A percentile compares a stretch with the other conserved stretches of the same genome.
Evolutionary conservation across 352 stramenopile species (phyloP).

Genomic region (Hyaloperonospora arabidopsidis): DNA sequence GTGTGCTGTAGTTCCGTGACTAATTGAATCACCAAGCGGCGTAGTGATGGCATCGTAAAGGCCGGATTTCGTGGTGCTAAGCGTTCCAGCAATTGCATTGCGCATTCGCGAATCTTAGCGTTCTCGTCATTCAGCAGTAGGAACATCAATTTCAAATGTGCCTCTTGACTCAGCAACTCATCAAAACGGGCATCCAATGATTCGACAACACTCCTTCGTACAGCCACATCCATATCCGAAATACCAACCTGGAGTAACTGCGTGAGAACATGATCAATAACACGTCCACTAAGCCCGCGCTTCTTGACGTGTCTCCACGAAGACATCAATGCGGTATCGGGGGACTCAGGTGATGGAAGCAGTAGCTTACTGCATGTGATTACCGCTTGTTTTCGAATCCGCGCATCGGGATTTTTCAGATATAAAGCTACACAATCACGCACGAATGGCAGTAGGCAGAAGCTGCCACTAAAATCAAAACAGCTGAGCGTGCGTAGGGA

Average conservation of each 20-base stretch:
- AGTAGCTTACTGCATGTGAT: slow-evolving; percentile 76
- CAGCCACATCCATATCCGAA: slow-evolving; percentile 86
- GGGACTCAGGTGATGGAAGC: slow-evolving; percentile 31
- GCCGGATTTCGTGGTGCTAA: slow-evolving; percentile 92
- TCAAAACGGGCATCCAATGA: slow-evolving; percentile 91
- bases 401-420: slow-evolving; percentile 82
- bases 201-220: slow-evolving; percentile 90
- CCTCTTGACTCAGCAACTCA: slow-evolving; percentile 87
- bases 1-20: slow-evolving; percentile 93
- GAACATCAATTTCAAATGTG: slow-evolving; percentile 90
- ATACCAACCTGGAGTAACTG: slow-evolving; percentile 89
- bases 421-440: slow-evolving; percentile 91
- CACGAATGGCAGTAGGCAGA: slow-evolving; percentile 93
- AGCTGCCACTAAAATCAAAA: slow-evolving; percentile 89
- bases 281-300: slow-evolving; percentile 72
- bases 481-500: slow-evolving; percentile 90
- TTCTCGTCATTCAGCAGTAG: slow-evolving; percentile 92
- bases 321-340: slow-evolving; percentile 20
- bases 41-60: slow-evolving; percentile 91
- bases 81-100: slow-evolving; percentile 91
- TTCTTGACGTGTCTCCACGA: slow-evolving; percentile 66
- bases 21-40: slow-evolving; percentile 90
- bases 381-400: slow-evolving; percentile 88
- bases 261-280: slow-evolving; percentile 91
- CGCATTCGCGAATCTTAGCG: slow-evolving; percentile 79